A percentile compares a stretch with the other conserved stretches of the same genome.
Conservation (phyloP, 2,329 filamentous ascomycete genomes). For the Aspergillus japonicus region DNA sequence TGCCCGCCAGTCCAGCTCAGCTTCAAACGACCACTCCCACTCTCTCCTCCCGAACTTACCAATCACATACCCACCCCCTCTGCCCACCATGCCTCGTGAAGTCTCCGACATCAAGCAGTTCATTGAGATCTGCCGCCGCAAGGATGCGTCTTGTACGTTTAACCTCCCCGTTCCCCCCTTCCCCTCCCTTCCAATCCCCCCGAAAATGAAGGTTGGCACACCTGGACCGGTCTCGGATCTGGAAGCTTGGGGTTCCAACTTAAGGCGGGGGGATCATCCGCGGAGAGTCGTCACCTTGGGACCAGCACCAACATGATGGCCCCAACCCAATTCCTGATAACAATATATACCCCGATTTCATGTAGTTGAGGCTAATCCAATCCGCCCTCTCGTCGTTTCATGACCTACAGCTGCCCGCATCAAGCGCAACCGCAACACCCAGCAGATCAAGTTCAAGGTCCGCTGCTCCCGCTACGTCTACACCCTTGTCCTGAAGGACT, state of each 20-base stretch:
- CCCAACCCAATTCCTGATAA: no score
- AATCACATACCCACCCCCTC: constrained; percentile 28
- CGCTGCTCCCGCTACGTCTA: constrained; percentile 95
- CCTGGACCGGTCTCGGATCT: constrained; percentile 2
- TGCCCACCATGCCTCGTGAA: constrained; percentile 93
- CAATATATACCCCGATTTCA: no score
- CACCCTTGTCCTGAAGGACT: constrained; percentile 97
- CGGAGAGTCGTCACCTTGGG: background rate
- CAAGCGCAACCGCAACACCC: constrained; percentile 90
- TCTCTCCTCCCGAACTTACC: constrained; percentile 9
- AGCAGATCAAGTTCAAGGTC: constrained; percentile 99
- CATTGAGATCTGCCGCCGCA: constrained; percentile 99
- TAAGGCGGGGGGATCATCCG: background rate
- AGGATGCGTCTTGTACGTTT: constrained; percentile 97
- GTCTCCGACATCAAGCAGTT: constrained; percentile 99
- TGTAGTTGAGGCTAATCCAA: constrained; percentile 2
- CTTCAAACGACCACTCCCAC: constrained; percentile 12
- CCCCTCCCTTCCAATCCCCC: background rate
- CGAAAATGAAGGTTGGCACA: constrained; percentile 5
- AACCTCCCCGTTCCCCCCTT: background rate
- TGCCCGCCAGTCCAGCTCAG: constrained; percentile 16
- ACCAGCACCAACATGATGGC: background rate
- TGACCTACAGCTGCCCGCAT: constrained; percentile 71
- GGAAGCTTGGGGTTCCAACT: constrained; percentile 1
- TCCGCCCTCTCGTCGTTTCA: constrained; percentile 15